Evolutionary conservation across 345 rosid genomes (phyloP).

Genomic region (Populus euphratica): DNA sequence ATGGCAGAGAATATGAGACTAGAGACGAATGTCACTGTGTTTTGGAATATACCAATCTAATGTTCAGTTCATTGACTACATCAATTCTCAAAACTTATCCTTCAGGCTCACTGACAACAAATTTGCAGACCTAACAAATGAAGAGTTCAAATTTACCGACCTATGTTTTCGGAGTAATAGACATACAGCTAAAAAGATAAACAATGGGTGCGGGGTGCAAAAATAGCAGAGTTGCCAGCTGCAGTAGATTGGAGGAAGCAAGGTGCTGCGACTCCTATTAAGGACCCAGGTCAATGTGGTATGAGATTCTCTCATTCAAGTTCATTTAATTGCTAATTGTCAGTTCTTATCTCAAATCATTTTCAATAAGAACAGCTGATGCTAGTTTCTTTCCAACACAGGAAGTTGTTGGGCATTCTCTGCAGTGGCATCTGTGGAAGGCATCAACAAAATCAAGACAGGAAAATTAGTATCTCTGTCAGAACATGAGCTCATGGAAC

Average conservation of each 20-base stretch:
- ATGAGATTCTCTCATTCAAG: neutral
- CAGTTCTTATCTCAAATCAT: neutral
- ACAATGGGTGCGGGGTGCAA: neutral
- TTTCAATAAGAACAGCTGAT: neutral
- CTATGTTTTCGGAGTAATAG: conserved; percentile 35
- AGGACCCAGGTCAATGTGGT: conserved; percentile 88
- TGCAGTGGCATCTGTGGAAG: conserved; percentile 81
- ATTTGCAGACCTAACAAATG: conserved; percentile 78
- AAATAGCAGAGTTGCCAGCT: conserved; percentile 23
- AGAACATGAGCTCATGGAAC: conserved; percentile 86
- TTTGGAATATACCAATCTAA: conserved; percentile 67
- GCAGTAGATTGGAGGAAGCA: conserved; percentile 72
- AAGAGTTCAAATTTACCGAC: conserved; percentile 53
- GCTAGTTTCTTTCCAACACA: conserved; percentile 19
- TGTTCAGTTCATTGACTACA: conserved; percentile 48
- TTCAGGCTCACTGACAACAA: conserved; percentile 67
- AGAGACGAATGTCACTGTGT: conserved; percentile 50
- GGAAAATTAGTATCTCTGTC: conserved; percentile 62
- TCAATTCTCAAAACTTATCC: conserved; percentile 59
- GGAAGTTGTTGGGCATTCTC: conserved; percentile 98
- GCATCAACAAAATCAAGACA: conserved; percentile 65
- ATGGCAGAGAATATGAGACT: conserved; percentile 34
- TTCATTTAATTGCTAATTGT: neutral
- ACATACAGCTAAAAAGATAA: neutral
- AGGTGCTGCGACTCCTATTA: conserved; percentile 77